Conservation (phyloP, 2,329 filamentous ascomycete species). For the Fusarium liriodendri region DNA sequence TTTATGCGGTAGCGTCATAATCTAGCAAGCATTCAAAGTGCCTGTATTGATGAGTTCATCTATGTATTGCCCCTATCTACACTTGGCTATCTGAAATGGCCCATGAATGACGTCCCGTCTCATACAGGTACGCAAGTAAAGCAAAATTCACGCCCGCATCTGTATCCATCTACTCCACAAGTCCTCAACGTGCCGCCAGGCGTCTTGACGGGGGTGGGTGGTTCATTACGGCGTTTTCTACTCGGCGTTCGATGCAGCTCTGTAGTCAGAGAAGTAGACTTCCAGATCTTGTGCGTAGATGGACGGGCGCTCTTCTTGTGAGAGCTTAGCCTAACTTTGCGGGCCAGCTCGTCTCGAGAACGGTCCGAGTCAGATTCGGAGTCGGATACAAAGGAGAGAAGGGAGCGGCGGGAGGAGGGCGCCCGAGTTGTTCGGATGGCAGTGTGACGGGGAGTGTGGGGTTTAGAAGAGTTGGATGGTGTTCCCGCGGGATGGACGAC, state of each 20-base stretch:
- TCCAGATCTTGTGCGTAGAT: slow-evolving; percentile 43
- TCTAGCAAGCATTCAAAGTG: slow-evolving; percentile 32
- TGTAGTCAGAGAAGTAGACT: slow-evolving; percentile 44
- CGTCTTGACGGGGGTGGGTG: slow-evolving; percentile 52
- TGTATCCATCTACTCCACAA: slow-evolving; percentile 67
- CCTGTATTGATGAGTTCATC: slow-evolving; percentile 17
- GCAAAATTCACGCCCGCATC: slow-evolving; percentile 69
- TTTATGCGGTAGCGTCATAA: slow-evolving; percentile 43
- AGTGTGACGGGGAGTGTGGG: slow-evolving; percentile 42
- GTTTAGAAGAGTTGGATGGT: slow-evolving; percentile 38
- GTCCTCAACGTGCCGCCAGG: slow-evolving; percentile 61
- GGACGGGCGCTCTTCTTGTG: slow-evolving; percentile 21
- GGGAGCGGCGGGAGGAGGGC: slow-evolving; percentile 49
- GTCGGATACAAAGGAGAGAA: slow-evolving; percentile 58
- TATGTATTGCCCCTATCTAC: not conserved
- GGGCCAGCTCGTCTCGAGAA: slow-evolving; percentile 50
- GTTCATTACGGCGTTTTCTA: slow-evolving; percentile 34
- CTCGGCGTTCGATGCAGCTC: slow-evolving; percentile 44
- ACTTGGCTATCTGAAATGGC: not conserved
- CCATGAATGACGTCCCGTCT: not conserved
- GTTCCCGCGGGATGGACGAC: not conserved
- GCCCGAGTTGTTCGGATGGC: slow-evolving; percentile 40
- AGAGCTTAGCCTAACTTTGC: slow-evolving; percentile 27
- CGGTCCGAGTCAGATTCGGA: slow-evolving; percentile 56
- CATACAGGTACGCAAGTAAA: slow-evolving; percentile 61